Percentiles rank a stretch among this genome's conserved stretches.
phyloP scores from a whole-genome alignment of 345 rosid species.

The Brassica carinata region DNA sequence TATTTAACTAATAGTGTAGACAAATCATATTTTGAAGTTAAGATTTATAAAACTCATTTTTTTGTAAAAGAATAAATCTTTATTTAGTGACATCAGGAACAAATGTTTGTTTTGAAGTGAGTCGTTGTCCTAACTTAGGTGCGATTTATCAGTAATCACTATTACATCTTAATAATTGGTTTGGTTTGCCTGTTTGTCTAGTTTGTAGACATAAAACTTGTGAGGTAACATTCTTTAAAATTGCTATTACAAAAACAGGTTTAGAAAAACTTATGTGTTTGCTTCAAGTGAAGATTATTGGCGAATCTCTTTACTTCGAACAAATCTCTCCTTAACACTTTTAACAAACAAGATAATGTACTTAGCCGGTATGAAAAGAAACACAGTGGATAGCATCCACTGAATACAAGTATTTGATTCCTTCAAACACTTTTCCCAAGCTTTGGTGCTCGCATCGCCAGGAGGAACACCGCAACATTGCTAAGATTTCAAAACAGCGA shows the following conservation, averaged over 20 bases:
- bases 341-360: not conserved
- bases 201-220: not conserved
- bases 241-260: not conserved
- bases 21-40: not conserved
- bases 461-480: no score
- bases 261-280: not conserved
- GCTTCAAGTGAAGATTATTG: not conserved
- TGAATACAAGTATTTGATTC: not conserved
- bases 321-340: no score
- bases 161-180: not conserved
- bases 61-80: not conserved
- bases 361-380: not conserved
- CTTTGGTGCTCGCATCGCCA: not conserved
- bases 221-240: not conserved
- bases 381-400: not conserved
- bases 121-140: conserved; percentile 23
- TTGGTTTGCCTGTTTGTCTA: not conserved
- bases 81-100: not conserved
- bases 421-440: not conserved
- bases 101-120: conserved; percentile 2
- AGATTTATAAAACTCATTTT: not conserved
- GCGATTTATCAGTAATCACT: not conserved
- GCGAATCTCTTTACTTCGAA: no score
- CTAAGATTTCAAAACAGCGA: no score
- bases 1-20: conserved; percentile 3